phyloP scores from a whole-genome alignment of 495 filamentous ascomycete species.

The Mytilinidion resinicola region DNA sequence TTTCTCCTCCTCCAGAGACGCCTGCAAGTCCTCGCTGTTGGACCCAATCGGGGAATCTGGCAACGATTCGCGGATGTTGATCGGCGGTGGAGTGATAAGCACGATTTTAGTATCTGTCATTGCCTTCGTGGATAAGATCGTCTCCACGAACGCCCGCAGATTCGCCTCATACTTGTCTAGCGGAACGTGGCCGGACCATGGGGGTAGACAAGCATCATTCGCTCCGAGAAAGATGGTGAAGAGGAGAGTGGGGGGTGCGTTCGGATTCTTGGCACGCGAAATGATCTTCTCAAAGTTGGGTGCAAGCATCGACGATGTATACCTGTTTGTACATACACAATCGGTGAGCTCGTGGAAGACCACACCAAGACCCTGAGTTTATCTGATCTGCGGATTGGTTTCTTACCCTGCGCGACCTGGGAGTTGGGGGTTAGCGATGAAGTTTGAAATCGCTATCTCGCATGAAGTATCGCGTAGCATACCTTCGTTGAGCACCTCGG shows the following conservation, averaged over 20 bases:
- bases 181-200: constrained; percentile 21
- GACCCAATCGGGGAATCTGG: background rate
- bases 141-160: constrained; percentile 28
- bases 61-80: constrained; percentile 21
- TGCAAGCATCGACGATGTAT: constrained; percentile 18
- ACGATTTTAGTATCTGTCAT: constrained; percentile 26
- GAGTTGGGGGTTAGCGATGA: background rate
- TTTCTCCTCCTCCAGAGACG: constrained; percentile 10
- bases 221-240: constrained; percentile 33
- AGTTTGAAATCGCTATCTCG: background rate
- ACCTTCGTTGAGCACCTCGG: constrained; percentile 24
- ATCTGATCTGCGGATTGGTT: background rate
- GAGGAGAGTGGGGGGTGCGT: constrained; percentile 22
- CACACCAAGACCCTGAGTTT: too few species aligned
- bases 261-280: constrained; percentile 1
- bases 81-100: constrained; percentile 33
- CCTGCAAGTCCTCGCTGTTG: constrained; percentile 5
- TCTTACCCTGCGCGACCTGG: constrained; percentile 26
- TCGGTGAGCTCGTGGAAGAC: too few species aligned
- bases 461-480: background rate
- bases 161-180: constrained; percentile 26
- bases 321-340: constrained; percentile 5
- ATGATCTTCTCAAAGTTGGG: constrained; percentile 20
- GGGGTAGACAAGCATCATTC: constrained; percentile 29
- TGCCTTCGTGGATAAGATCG: constrained; percentile 16